phyloP scores from a whole-genome alignment of 1,139 yeast genomes.

The Pichia terricola region DNA sequence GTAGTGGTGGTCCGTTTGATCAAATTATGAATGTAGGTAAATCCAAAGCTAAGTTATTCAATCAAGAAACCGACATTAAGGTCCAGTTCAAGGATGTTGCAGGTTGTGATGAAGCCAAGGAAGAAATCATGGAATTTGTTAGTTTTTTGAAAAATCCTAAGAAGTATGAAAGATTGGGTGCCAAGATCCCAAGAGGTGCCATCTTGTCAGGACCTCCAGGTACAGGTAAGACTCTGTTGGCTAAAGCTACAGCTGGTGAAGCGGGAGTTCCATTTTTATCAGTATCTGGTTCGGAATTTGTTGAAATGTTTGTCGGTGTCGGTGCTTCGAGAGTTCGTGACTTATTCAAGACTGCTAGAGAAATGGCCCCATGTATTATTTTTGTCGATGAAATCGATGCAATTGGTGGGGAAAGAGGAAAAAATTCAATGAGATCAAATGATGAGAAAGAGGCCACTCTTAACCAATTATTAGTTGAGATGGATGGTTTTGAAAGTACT shows the following conservation, averaged over 20 bases:
- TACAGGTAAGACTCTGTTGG: slow-evolving; percentile 74
- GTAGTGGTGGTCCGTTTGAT: slow-evolving; percentile 53
- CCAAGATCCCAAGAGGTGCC: slow-evolving; percentile 79
- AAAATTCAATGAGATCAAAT: slow-evolving; percentile 47
- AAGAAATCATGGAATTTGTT: slow-evolving; percentile 79
- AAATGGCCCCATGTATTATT: slow-evolving; percentile 71
- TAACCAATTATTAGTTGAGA: slow-evolving; percentile 71
- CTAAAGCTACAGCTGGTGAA: slow-evolving; percentile 81
- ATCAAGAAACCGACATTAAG: slow-evolving; percentile 62
- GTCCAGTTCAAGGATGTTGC: slow-evolving; percentile 74
- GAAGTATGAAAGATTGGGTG: slow-evolving; percentile 69
- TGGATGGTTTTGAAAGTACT: slow-evolving; percentile 71
- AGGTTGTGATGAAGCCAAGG: slow-evolving; percentile 76
- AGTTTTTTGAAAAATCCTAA: slow-evolving; percentile 66
- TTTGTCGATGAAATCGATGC: slow-evolving; percentile 84
- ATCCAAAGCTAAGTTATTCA: slow-evolving; percentile 64
- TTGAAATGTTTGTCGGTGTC: slow-evolving; percentile 98
- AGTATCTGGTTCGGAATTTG: slow-evolving; percentile 97
- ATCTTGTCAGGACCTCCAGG: slow-evolving; percentile 81
- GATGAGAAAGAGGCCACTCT: slow-evolving; percentile 77
- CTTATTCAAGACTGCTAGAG: slow-evolving; percentile 67
- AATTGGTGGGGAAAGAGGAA: slow-evolving; percentile 67
- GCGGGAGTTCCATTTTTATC: slow-evolving; percentile 76
- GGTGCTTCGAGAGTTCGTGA: slow-evolving; percentile 91
- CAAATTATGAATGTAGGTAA: slow-evolving; percentile 73